These are phyloP conservation scores for Helianthus tuberosus DNA, from an alignment of 129 eudicot species.

Conservation along the genomic window DNA sequence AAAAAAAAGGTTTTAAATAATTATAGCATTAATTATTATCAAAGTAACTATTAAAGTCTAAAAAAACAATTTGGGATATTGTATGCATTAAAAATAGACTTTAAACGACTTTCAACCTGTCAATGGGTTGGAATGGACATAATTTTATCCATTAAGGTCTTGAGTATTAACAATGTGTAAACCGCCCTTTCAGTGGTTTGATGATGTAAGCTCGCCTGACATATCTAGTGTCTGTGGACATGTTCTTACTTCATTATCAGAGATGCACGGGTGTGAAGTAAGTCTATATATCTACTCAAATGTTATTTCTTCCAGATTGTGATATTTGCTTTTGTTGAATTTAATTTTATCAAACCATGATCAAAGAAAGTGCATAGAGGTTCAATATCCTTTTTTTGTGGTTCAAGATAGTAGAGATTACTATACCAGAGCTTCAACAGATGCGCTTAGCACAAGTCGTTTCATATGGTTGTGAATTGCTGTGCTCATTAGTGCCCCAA, in stretches of 20 bases:
- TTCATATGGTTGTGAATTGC: slow-evolving; percentile 73
- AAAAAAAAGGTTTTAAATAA: not conserved
- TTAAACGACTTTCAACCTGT: not conserved
- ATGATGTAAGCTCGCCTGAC: slow-evolving; percentile 84
- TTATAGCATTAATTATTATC: not conserved
- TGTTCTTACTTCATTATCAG: slow-evolving; percentile 59
- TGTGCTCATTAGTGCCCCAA: slow-evolving; percentile 55
- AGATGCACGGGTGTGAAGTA: slow-evolving; percentile 78
- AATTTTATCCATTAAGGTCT: not conserved
- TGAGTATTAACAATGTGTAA: not conserved
- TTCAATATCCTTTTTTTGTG: slow-evolving; percentile 7
- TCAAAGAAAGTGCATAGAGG: not conserved
- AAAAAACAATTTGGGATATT: not conserved
- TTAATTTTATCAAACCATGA: slow-evolving; percentile 4
- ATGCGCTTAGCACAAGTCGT: slow-evolving; percentile 80
- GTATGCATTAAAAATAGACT: not conserved
- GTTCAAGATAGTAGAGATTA: slow-evolving; percentile 68
- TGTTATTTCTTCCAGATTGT: not conserved
- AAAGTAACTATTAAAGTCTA: not conserved
- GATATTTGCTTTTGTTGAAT: not conserved
- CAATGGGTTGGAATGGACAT: not conserved
- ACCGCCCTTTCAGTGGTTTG: slow-evolving; percentile 67
- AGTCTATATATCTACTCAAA: slow-evolving; percentile 9
- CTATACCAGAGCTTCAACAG: slow-evolving; percentile 82
- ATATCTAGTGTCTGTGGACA: slow-evolving; percentile 74